Evolutionary conservation across 805 yeast species (phyloP).

Genomic region (Cyberlindnera samutprakarnensis): DNA sequence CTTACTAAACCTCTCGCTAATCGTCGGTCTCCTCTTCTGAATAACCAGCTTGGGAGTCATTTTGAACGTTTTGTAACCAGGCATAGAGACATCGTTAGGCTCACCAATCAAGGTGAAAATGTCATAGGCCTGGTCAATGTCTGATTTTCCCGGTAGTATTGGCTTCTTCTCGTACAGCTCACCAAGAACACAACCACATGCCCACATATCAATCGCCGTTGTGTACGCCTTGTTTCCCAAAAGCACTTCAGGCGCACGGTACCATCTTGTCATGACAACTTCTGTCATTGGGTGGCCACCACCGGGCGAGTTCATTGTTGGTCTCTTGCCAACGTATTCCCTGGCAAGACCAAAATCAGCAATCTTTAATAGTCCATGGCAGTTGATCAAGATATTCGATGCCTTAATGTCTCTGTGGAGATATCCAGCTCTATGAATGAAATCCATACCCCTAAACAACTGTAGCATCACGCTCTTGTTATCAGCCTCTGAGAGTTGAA

Average conservation of each 20-base stretch:
- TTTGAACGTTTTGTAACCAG: slow-evolving; percentile 27
- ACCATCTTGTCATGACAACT: slow-evolving; percentile 96
- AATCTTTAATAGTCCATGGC: slow-evolving; percentile 69
- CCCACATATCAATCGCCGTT: slow-evolving; percentile 97
- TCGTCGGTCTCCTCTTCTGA: slow-evolving; percentile 24
- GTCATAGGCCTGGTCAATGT: slow-evolving; percentile 77
- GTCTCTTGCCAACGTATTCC: slow-evolving; percentile 53
- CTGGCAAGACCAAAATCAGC: slow-evolving; percentile 97
- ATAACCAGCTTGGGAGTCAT: slow-evolving; percentile 5
- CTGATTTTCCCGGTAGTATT: slow-evolving; percentile 77
- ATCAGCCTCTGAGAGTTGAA: slow-evolving; percentile 52
- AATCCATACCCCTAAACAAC: slow-evolving; percentile 71
- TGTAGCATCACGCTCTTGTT: slow-evolving; percentile 81
- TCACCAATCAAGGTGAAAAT: slow-evolving; percentile 80
- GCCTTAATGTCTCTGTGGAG: slow-evolving; percentile 92
- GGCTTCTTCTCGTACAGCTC: slow-evolving; percentile 82
- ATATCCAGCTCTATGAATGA: slow-evolving; percentile 55
- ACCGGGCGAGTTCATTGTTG: slow-evolving; percentile 37
- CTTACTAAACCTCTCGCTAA: slow-evolving; percentile 41
- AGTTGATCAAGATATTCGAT: slow-evolving; percentile 83
- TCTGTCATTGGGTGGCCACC: slow-evolving; percentile 44
- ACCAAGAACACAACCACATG: slow-evolving; percentile 91
- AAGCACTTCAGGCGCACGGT: slow-evolving; percentile 89
- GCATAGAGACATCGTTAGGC: slow-evolving; percentile 42
- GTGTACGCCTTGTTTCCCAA: slow-evolving; percentile 83